Base-by-base conservation (phyloP, 352 stramenopile genomes). In the Halophytophthora batemanensis region DNA sequence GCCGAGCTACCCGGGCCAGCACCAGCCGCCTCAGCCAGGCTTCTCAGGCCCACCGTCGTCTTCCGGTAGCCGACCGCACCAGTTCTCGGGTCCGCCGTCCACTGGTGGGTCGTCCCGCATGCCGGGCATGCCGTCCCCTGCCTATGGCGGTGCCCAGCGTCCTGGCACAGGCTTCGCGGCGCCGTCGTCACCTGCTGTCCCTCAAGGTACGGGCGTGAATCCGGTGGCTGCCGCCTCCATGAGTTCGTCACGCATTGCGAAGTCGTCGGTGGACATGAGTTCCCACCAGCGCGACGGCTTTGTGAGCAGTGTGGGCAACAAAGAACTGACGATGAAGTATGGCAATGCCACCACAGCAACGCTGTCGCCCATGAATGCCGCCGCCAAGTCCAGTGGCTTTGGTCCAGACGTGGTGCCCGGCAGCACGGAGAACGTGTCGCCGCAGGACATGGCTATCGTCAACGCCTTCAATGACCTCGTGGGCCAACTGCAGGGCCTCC, bases 291-390 rank as follows among this genome's bases (percentile, higher is more conserved):
- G 86, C 53, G 84, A 95, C 34, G 81, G 84, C 0, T 95, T 95
- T 36, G 66, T 91, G 2, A 95, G 72, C 50, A 92, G 82, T 53
- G 84, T 87, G 39, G 80, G 80, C 46, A 93, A 95, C 77, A 90
- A 90, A 69, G 77, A 91, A 61, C 62, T 93, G 49, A 88, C 82
- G 50, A 59, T 77, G 34, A 95, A 95, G 76, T 95, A 95, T 63
- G 82, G 82, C 36, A 95, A 95, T 67, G 50, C 64, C 35, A 81
- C 75, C 39, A 78, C 61, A 44, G 71, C 78, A 11, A 64, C 77
- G 33, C 73, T 87, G 18, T 93, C 84, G 5, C 84, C 82, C 0
- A 54, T 71, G 21, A 50, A 67, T 34, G 46, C 67, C 18, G 51
- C 50, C 4, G 46, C 62, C 1, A 82, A 78, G 53, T 61, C 66